Evolutionary conservation across 768 basidiomycete species (phyloP).

Genomic region (Calocybe cyanea): DNA sequence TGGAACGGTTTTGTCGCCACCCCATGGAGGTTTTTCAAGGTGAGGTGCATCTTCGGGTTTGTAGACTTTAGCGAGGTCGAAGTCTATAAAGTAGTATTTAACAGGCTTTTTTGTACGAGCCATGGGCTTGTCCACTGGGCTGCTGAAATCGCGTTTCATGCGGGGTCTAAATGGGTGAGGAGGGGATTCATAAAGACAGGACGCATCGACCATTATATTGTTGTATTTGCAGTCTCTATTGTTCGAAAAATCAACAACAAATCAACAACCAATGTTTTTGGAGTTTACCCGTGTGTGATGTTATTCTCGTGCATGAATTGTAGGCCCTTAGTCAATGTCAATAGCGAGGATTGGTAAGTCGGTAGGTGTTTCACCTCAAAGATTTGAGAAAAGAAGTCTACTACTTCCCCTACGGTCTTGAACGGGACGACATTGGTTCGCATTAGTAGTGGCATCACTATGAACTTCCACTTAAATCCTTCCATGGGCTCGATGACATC

Average conservation of each 20-base stretch:
- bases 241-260: not conserved
- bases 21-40: no score
- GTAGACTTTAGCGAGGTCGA: constrained; percentile 19
- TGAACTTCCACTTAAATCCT: constrained; percentile 10
- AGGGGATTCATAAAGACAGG: constrained; percentile 2
- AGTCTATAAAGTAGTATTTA: constrained; percentile 22
- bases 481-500: constrained; percentile 16
- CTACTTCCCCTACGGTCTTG: constrained; percentile 24
- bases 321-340: constrained; percentile 20
- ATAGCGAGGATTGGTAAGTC: constrained; percentile 1
- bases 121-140: not conserved
- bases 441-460: constrained; percentile 24
- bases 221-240: constrained; percentile 14
- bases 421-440: constrained; percentile 16
- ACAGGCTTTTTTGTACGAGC: constrained; percentile 15
- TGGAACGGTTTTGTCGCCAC: constrained; percentile 13
- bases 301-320: constrained; percentile 31
- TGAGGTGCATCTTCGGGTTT: constrained; percentile 11
- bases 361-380: constrained; percentile 25
- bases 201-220: constrained; percentile 17
- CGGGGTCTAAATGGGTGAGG: constrained; percentile 7
- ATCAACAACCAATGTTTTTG: not conserved
- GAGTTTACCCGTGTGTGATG: constrained; percentile 27
- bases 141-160: constrained; percentile 8
- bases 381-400: constrained; percentile 28